These are phyloP conservation scores for Penicillium sp. DNA, from an alignment of 2,329 filamentous ascomycete species.

Conservation along the genomic window DNA sequence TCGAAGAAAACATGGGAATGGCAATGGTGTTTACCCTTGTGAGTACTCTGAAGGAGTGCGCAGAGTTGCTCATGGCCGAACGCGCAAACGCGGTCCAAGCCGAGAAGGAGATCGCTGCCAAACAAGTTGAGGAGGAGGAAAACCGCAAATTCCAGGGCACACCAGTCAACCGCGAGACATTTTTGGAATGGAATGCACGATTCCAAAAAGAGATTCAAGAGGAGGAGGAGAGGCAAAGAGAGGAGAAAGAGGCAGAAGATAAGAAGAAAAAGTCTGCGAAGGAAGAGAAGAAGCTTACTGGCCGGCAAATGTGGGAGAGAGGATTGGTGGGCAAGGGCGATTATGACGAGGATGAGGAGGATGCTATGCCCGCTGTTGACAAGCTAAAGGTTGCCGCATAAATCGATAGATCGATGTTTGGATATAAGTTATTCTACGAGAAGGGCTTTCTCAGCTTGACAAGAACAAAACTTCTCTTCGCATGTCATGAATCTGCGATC, in stretches of 20 bases:
- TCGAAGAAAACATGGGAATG: constrained; percentile 93
- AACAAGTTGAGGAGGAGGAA: constrained; percentile 73
- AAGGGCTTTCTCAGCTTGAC: no score
- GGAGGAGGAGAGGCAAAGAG: constrained; percentile 55
- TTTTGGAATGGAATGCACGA: constrained; percentile 70
- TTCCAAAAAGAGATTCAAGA: constrained; percentile 81
- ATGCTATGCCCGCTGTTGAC: constrained; percentile 54
- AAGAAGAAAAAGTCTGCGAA: constrained; percentile 71
- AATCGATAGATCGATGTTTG: constrained; percentile 14
- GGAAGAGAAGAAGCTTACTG: constrained; percentile 60
- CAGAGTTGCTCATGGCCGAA: constrained; percentile 75
- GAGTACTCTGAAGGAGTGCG: constrained; percentile 77
- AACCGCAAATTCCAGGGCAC: constrained; percentile 95
- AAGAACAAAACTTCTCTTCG: neutral
- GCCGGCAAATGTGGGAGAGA: constrained; percentile 71
- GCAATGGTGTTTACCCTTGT: constrained; percentile 94
- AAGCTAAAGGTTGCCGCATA: constrained; percentile 65
- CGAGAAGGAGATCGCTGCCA: constrained; percentile 48
- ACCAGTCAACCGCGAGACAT: constrained; percentile 78
- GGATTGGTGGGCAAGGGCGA: constrained; percentile 62
- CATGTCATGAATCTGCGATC: neutral
- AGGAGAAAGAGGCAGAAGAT: constrained; percentile 70
- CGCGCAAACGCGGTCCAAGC: constrained; percentile 60
- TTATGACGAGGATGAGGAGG: constrained; percentile 61
- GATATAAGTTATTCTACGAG: no score